A percentile compares a stretch with the other conserved stretches of the same genome.
These are phyloP conservation scores for Coffea humblotiana DNA, from an alignment of 305 asterid genomes.

Conservation along the genomic window DNA sequence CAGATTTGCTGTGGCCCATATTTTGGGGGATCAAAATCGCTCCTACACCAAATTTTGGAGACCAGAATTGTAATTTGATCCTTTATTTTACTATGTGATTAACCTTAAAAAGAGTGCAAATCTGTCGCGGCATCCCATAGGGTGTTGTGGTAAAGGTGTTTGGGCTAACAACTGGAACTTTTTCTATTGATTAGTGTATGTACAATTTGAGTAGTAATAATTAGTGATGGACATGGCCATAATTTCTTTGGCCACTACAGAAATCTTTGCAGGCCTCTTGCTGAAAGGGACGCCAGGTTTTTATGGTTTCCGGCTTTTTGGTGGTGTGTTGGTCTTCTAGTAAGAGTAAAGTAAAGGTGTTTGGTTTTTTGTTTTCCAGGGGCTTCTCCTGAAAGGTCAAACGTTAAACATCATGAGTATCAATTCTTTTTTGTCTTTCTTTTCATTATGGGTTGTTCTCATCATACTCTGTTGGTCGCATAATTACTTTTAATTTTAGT, in stretches of 20 bases:
- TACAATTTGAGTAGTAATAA: conserved; percentile 34
- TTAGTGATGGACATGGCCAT: conserved; percentile 46
- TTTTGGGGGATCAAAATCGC: too few species aligned
- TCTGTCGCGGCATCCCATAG: too few species aligned
- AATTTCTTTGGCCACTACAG: conserved; percentile 43
- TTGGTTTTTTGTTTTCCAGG: not conserved
- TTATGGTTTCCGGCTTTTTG: not conserved
- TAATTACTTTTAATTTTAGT: not conserved
- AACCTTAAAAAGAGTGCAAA: too few species aligned
- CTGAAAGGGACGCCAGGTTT: conserved; percentile 3
- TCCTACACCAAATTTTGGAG: too few species aligned
- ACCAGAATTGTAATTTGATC: too few species aligned
- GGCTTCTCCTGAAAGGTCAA: conserved; percentile 13
- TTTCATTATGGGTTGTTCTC: not conserved
- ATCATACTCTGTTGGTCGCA: conserved; percentile 5
- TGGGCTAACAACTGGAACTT: not conserved
- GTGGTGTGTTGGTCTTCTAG: not conserved
- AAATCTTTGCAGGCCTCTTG: conserved; percentile 25
- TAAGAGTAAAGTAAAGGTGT: not conserved
- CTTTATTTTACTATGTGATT: too few species aligned
- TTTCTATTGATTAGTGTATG: conserved; percentile 20
- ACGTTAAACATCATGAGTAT: conserved; percentile 17
- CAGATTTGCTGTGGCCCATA: too few species aligned
- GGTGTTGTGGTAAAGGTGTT: too few species aligned
- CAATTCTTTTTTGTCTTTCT: not conserved